Evolutionary conservation across 805 yeast genomes (phyloP), one percentile per base, ranked within the genome.

Genomic region (Candida ipomoeae): DNA sequence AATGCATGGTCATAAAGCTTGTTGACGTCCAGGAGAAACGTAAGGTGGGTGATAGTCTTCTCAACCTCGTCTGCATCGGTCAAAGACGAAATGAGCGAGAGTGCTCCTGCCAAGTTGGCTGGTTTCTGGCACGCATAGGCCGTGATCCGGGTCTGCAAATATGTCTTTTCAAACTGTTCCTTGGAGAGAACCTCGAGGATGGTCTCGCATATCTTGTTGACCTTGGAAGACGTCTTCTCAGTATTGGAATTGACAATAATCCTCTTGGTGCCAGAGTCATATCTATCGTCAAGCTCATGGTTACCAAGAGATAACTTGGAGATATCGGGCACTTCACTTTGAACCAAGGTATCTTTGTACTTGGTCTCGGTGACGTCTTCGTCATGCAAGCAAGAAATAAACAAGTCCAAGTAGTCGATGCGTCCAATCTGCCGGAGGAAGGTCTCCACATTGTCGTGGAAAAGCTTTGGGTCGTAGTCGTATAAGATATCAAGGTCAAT

Each of bases 71-170:
- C 74, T 39, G 73, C 69, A 43, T 73, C 70, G 6, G 72, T 68
- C 51, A 85, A 70, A 0, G 79, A 61, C 1, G 84, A 77, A 50
- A 90, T 84, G 46, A 87, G 68, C 23, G 62, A 63, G 49, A 94
- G 73, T 0, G 98, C 98, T 29, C 82, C 85, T 33, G 75, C 80
- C 46, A 90, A 75, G 59, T 87, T 87, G 14, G 97, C 90, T 2
- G 99, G 99, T 38, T 78, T 82, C 70, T 88, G 87, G 66, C 96
- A 89, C 0, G 97, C 96, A 63, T 85, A 88, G 0, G 97, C 96
- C 3, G 99, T 92, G 50, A 94, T 78, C 18, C 87, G 81, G 1
- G 94, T 79, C 65, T 89, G 95, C 49, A 86, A 65, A 60, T 87
- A 88, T 55, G 77, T 79, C 26, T 73, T 64, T 53, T 75, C 78